Evolutionary conservation across 1,284 basidiomycete genomes (phyloP), one percentile per base, ranked within the genome.

Genomic region (Moniliella sp.): DNA sequence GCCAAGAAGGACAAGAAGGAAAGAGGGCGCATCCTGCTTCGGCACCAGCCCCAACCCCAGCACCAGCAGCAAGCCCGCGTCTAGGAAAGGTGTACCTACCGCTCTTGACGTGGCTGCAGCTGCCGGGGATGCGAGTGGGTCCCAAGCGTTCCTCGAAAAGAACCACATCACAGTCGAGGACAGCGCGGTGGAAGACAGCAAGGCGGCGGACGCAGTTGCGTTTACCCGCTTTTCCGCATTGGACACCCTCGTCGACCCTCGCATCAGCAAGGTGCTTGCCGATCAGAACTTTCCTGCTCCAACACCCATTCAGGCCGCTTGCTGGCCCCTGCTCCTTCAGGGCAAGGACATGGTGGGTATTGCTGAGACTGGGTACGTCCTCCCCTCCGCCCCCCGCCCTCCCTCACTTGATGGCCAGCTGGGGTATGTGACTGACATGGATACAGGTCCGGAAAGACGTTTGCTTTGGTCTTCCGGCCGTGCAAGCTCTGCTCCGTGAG

Each of bases 351-450:
- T 91, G 0, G 76, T 99, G 19, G 88, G 88, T 37, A 84, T 99
- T 42, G 88, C 91, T 9, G 86, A 97, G 67, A 99, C 88, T 1
- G 91, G 86, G 47, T 82, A 73, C 74, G 74, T n/a, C n/a, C n/a
- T n/a, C n/a, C n/a, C n/a, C n/a, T n/a, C n/a, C n/a, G n/a, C n/a
- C n/a, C n/a, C n/a, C n/a, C n/a, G n/a, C n/a, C n/a, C n/a, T n/a
- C n/a, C n/a, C n/a, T n/a, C n/a, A n/a, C n/a, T n/a, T n/a, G 43
- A 23, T 23, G 21, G 21, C 8, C 8, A 23, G 8, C 7, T 23
- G 31, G 9, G 14, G 8, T 15, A 17, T 14, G 17, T 7, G 7
- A 28, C 11, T 15, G 27, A 28, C 13, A 23, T 7, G 7, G n/a
- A 23, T n/a, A 15, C 35, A 58, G 62, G 10, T 49, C 57, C 45